These are phyloP conservation scores for Prunus fruticosa DNA, from an alignment of 306 rosid genomes.

Conservation along the genomic window DNA sequence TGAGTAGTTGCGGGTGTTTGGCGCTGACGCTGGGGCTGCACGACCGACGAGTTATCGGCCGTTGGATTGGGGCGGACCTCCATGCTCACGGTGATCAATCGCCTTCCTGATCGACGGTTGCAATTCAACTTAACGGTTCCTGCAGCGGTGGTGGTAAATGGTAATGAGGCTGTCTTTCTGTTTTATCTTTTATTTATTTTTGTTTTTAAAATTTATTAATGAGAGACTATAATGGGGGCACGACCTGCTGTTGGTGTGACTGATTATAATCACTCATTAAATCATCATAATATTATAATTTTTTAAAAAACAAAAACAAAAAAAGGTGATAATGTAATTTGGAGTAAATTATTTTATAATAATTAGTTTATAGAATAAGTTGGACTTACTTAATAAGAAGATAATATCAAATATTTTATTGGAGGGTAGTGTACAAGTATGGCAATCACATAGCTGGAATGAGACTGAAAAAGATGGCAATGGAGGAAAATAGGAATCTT, in stretches of 20 bases:
- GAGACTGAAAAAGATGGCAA: neutral
- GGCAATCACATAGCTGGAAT: neutral
- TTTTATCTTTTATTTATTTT: too few relatives aligned
- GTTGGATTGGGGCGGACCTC: constrained; percentile 68
- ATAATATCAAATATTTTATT: neutral
- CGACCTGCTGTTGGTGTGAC: constrained; percentile 10
- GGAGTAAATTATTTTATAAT: too few relatives aligned
- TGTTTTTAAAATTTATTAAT: neutral
- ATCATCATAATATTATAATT: neutral
- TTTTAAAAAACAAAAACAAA: neutral
- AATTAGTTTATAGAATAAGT: neutral
- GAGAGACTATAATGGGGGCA: neutral
- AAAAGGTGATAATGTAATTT: neutral
- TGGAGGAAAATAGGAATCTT: too few relatives aligned
- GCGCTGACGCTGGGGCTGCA: constrained; percentile 41
- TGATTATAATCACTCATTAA: neutral
- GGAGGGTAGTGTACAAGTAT: neutral
- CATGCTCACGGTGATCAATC: constrained; percentile 43
- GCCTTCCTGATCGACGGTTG: neutral
- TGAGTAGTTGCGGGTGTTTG: constrained; percentile 30
- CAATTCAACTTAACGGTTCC: neutral
- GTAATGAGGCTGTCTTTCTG: neutral
- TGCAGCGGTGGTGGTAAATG: neutral
- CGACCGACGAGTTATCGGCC: constrained; percentile 52
- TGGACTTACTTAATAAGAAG: neutral